These are phyloP conservation scores for Penicillium fuscoglaucum DNA, from an alignment of 2,329 filamentous ascomycete genomes.

Conservation along the genomic window DNA sequence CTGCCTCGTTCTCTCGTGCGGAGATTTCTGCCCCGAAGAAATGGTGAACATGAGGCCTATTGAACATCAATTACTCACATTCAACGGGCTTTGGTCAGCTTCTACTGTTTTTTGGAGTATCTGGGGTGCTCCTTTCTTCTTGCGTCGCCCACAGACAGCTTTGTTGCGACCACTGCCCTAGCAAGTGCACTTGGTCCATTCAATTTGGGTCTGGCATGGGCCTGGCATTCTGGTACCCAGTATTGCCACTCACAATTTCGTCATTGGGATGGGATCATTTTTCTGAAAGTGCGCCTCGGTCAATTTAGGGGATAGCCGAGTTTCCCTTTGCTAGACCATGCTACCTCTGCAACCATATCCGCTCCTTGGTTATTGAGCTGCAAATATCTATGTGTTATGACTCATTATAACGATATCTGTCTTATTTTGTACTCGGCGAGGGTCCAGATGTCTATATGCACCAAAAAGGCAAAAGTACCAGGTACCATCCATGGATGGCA, in stretches of 20 bases:
- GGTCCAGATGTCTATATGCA: background rate
- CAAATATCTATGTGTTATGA: background rate
- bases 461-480: background rate
- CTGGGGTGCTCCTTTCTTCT: background rate
- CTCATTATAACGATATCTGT: background rate
- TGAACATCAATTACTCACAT: background rate
- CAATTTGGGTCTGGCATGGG: too few relatives aligned
- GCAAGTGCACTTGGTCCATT: background rate
- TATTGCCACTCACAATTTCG: background rate
- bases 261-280: background rate
- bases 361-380: background rate
- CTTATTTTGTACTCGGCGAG: background rate
- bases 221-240: background rate
- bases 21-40: slow-evolving; percentile 52
- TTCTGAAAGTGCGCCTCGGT: background rate
- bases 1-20: slow-evolving; percentile 52
- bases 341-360: background rate
- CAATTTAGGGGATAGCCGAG: background rate
- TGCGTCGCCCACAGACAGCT: background rate
- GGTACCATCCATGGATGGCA: background rate
- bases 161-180: background rate
- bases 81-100: too few relatives aligned
- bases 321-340: background rate
- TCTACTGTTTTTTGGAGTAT: background rate
- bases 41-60: slow-evolving; percentile 33